Conservation (phyloP, 2,329 filamentous ascomycete genomes). For the Trichophaea hybrida region DNA sequence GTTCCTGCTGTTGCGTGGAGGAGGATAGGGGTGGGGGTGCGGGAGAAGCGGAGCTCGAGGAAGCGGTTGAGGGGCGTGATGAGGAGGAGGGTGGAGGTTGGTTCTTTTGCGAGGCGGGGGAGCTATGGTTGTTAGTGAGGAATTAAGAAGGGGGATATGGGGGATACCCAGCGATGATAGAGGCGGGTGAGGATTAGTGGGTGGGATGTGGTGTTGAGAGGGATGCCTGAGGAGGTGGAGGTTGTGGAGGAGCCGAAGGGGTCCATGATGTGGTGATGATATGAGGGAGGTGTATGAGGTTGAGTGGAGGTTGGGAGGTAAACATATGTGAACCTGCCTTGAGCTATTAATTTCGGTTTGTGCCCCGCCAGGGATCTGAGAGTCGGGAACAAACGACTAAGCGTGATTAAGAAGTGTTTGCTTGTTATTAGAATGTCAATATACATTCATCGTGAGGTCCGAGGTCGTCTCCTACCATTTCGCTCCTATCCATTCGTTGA, state of each 20-base stretch:
- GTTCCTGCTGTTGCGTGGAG: constrained; percentile 24
- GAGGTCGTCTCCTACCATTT: too few species aligned
- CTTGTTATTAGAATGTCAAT: too few species aligned
- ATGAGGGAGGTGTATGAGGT: neutral
- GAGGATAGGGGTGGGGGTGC: constrained; percentile 39
- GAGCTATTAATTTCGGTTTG: too few species aligned
- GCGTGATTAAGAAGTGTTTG: too few species aligned
- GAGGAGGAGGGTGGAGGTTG: constrained; percentile 50
- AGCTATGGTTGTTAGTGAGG: constrained; percentile 29
- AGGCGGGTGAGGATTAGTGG: constrained; percentile 41
- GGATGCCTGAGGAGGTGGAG: neutral
- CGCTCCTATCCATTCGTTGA: too few species aligned
- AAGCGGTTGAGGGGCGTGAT: constrained; percentile 45
- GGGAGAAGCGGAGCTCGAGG: constrained; percentile 45
- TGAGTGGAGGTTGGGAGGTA: neutral
- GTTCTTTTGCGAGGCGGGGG: constrained; percentile 39
- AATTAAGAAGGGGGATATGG: neutral
- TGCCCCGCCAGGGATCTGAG: too few species aligned
- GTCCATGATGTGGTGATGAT: neutral
- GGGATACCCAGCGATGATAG: constrained; percentile 40
- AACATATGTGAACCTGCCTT: neutral
- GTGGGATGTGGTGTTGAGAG: neutral
- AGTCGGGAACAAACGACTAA: too few species aligned
- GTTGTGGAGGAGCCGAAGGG: neutral
- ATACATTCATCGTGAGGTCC: too few species aligned